Conservation (phyloP, 768 basidiomycete genomes). For the Suillus spraguei region DNA sequence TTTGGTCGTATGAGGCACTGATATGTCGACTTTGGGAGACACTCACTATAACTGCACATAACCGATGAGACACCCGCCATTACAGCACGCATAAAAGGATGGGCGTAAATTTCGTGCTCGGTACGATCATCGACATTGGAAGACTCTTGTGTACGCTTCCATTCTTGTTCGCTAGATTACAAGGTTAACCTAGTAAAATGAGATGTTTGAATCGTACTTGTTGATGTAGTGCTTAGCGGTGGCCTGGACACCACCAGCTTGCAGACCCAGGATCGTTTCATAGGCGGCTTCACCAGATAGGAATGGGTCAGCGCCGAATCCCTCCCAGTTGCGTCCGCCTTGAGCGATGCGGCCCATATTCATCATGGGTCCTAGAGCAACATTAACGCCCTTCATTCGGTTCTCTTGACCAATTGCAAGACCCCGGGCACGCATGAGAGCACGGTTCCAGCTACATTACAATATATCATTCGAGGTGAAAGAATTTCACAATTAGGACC, state of each 20-base stretch:
- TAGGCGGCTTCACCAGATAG: conserved; percentile 74
- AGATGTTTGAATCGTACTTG: conserved; percentile 45
- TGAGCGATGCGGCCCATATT: conserved; percentile 79
- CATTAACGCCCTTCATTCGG: conserved; percentile 79
- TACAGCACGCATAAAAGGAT: conserved; percentile 60
- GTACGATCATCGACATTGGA: conserved; percentile 44
- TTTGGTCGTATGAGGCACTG: conserved; percentile 14
- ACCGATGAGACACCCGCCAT: conserved; percentile 66
- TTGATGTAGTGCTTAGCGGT: conserved; percentile 84
- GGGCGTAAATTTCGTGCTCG: conserved; percentile 58
- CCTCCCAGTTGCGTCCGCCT: conserved; percentile 93
- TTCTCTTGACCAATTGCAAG: conserved; percentile 82
- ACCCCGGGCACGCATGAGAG: conserved; percentile 76
- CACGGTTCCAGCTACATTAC: conserved; percentile 65
- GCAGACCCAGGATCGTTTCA: conserved; percentile 84
- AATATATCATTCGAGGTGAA: neutral
- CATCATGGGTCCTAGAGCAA: conserved; percentile 84
- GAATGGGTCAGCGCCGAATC: conserved; percentile 92
- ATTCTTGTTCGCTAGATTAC: conserved; percentile 38
- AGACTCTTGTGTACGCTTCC: conserved; percentile 33
- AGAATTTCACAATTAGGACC: conserved; percentile 24
- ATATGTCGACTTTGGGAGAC: conserved; percentile 3
- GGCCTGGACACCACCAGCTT: conserved; percentile 80
- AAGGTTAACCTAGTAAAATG: neutral
- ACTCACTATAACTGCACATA: conserved; percentile 66